These are phyloP conservation scores for Magnolia changhungtana DNA, from an alignment of 164 flowering plant species.

Conservation along the genomic window DNA sequence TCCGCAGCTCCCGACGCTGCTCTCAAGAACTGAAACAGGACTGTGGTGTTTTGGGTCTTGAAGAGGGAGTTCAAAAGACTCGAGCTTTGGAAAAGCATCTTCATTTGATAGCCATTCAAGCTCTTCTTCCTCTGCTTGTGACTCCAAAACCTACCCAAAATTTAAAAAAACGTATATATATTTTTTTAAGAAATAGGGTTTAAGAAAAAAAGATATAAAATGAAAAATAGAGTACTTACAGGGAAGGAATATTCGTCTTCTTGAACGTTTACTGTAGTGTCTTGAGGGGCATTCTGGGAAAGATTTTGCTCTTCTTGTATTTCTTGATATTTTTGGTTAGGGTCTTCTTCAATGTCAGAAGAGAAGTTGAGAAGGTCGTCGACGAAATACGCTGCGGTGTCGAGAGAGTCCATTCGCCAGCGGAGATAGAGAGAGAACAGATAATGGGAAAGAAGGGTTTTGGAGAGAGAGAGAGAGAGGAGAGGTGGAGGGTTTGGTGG, in stretches of 20 bases:
- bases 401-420: constrained; percentile 33
- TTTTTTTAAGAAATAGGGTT: neutral
- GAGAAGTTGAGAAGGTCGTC: constrained; percentile 47
- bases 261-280: constrained; percentile 1
- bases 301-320: constrained; percentile 20
- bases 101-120: constrained; percentile 79
- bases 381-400: constrained; percentile 19
- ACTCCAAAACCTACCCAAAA: neutral
- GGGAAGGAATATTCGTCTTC: constrained; percentile 12
- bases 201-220: neutral
- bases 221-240: constrained; percentile 12
- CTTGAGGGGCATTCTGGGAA: neutral
- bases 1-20: constrained; percentile 20
- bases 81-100: constrained; percentile 65
- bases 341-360: constrained; percentile 36
- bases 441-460: neutral
- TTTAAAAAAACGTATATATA: neutral
- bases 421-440: constrained; percentile 8
- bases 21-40: constrained; percentile 60
- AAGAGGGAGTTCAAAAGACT: constrained; percentile 39
- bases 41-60: constrained; percentile 42
- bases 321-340: constrained; percentile 6
- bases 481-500: constrained; percentile 14
- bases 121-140: constrained; percentile 52
- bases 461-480: neutral